phyloP scores from a whole-genome alignment of 305 asterid species.

The Fraxinus nigra region DNA sequence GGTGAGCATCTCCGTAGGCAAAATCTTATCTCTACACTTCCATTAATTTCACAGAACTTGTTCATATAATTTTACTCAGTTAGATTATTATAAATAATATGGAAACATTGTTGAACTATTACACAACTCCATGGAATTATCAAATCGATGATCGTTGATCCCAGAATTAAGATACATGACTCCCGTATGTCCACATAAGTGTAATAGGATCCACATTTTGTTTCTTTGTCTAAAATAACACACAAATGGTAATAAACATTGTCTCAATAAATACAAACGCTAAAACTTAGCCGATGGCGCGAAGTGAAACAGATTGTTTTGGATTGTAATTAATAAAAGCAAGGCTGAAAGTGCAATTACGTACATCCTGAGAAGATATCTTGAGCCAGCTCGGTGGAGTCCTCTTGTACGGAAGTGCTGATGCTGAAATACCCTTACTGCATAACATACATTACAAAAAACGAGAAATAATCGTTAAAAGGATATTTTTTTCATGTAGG shows the following conservation, averaged over 20 bases:
- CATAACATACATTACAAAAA: not conserved
- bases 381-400: conserved; percentile 64
- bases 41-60: not conserved
- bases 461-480: not conserved
- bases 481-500: not conserved
- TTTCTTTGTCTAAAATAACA: not conserved
- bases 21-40: not conserved
- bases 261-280: not conserved
- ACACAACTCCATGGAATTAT: not conserved
- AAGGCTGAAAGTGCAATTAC: not conserved
- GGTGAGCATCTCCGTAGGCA: not conserved
- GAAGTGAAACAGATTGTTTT: not conserved
- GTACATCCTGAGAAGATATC: conserved; percentile 47
- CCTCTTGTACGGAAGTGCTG: conserved; percentile 67
- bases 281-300: not conserved
- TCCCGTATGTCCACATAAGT: not conserved
- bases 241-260: not conserved
- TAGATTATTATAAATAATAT: not conserved
- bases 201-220: not conserved
- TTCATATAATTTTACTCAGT: not conserved
- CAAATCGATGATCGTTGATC: not conserved
- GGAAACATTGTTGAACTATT: not conserved
- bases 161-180: not conserved
- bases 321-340: not conserved
- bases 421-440: conserved; percentile 70